Base-by-base conservation (phyloP, 192 early-diverging fungal species). In the Coemansia sp. region DNA sequence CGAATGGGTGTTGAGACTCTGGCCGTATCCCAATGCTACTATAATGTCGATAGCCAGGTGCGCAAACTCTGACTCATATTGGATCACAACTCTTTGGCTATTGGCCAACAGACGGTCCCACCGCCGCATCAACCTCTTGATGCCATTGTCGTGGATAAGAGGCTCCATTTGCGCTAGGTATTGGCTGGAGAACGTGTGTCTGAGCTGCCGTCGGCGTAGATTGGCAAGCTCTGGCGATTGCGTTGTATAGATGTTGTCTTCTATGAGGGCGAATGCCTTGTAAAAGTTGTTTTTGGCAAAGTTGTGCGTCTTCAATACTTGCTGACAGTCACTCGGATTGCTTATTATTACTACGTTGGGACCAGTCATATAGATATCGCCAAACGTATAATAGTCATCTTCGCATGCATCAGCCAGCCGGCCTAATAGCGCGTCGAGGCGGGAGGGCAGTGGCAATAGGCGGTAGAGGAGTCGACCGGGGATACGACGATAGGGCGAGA, bases 241-340 rank as follows among this genome's bases (percentile, higher is more conserved):
- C 2, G 77, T 75, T 3, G 72, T 66, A 21, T 75, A 75, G 8
- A 62, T 80, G 11, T 36, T 70, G 33, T 66, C 64, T 25, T 56
- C 60, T 13, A 66, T 47, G 6, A 72, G 31, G 3, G 62, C 68
- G 55, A 73, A 61, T 3, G 42, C 47, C 21, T 75, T 34, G 59
- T 83, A 83, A 3, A 72, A 63, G 5, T 37, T 26, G 26, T 34
- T 48, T 58, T 83, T 83, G 21, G 37, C n/a, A 45, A 76, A 77
- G 8, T 36, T 31, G 48, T 83, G 74, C 3, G 68, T 61, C 7
- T 58, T 47, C 3, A 77, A 48, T 3, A 83, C 61, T 0, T 38
- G 23, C 16, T 64, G 67, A 56, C 62, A 68, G 48, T 75, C 67
- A 5, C 60, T n/a, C 0, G 68, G 66, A 39, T 73, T 57, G 59